phyloP scores from a whole-genome alignment of 2,329 filamentous ascomycete species.

The Colletotrichum orbiculare region DNA sequence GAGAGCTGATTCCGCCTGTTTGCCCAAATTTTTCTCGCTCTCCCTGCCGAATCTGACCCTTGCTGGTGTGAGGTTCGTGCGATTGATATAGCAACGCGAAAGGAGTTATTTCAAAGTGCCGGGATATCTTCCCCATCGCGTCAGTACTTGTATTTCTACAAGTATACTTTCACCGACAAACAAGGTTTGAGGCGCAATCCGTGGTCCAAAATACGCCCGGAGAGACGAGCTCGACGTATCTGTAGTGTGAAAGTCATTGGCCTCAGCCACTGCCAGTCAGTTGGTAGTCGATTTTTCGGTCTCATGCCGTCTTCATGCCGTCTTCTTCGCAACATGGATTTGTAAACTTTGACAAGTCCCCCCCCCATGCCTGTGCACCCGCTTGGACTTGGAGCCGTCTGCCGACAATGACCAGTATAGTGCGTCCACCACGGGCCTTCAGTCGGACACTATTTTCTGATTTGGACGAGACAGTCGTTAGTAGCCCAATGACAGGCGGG shows the following conservation, averaged over 20 bases:
- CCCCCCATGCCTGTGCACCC: conserved; percentile 21
- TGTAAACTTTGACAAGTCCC: background rate
- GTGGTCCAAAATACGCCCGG: conserved; percentile 3
- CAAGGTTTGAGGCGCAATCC: conserved; percentile 27
- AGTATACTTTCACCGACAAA: background rate
- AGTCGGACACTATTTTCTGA: conserved; percentile 10
- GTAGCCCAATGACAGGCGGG: conserved; percentile 29
- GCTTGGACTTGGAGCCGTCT: conserved; percentile 27
- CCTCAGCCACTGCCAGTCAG: conserved; percentile 16
- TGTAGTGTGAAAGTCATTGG: conserved; percentile 8
- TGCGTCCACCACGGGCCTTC: background rate
- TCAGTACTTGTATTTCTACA: conserved; percentile 1
- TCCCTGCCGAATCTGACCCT: conserved; percentile 11
- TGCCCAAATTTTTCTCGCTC: conserved; percentile 2
- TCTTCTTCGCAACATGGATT: too few relatives aligned
- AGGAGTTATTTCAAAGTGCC: conserved; percentile 24
- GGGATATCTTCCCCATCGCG: conserved; percentile 7
- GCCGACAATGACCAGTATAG: background rate
- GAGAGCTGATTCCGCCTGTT: conserved; percentile 3
- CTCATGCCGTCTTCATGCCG: background rate
- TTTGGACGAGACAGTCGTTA: conserved; percentile 12
- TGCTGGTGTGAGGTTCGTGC: conserved; percentile 31
- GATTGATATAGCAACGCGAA: conserved; percentile 36
- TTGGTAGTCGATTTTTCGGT: conserved; percentile 15
- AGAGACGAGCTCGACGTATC: conserved; percentile 1